Base-by-base conservation (phyloP, 257 asterid species). In the Ophiorrhiza pumila region DNA sequence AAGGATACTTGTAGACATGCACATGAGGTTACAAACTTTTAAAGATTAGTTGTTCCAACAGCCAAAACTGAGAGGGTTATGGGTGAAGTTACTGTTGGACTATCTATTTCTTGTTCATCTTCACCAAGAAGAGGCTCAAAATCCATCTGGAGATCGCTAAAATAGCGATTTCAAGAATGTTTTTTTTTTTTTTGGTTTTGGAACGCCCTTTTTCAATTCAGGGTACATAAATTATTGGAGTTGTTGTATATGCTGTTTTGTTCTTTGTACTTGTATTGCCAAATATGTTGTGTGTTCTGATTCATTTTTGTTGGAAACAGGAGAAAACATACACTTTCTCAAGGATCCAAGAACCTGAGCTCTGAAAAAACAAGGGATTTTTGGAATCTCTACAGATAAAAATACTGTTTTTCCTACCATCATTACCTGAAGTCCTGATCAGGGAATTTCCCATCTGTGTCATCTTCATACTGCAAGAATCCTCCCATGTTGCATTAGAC, bases 381-480 rank as follows among this genome's bases (percentile, higher is more conserved):
- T 57, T 57, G 63, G 37, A 57, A 27, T 29, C 35, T 29, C 18
- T 4, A 57, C 7, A 25, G 20, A 17, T 1, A 2, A 29, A 27
- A n/a, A n/a, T 15, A 2, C 10, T 59, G 4, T 5, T 31, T 37
- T 2, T 59, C 39, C 65, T 59, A 31, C 9, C 49, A 49, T n/a
- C 46, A 37, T 3, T 70, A 52, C 64, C 73, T 52, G 73, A 52
- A 70, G 22, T 47, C 23, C 55, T 55, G 65, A 70, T 53, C 49
- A 53, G 20, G 23, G 73, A 5, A 35, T 18, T 69, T 31, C 32
- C 37, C 3, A 14, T 50, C n/a, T 32, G 65, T 70, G 74, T 39
- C 74, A 70, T 55, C 50, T 39, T 70, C 35, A 58, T 53, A 65
- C 65, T 37, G 41, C 73, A 14, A 70, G 74, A 55, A 39, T 29